Percentiles rank a stretch among this genome's conserved stretches.
These are phyloP conservation scores for Phalaenopsis equestris DNA, from an alignment of 106 monocot genomes.

Conservation along the genomic window DNA sequence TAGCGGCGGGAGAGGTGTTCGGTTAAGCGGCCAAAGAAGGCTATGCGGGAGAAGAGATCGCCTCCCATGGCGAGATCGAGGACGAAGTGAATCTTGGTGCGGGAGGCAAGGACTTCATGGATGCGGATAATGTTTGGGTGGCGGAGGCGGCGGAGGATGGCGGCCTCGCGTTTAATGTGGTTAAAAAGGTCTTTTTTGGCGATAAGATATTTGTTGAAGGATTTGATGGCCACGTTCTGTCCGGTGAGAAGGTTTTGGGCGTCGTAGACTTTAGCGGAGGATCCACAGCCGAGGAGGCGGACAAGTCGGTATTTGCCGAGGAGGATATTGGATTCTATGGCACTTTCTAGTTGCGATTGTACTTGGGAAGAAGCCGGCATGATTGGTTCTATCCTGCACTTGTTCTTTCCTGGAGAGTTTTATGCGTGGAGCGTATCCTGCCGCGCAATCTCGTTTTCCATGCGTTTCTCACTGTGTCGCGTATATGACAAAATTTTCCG, in stretches of 20 bases:
- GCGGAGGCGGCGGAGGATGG: conserved; percentile 1
- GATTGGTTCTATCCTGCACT: no score
- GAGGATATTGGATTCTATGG: not conserved
- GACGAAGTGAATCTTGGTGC: not conserved
- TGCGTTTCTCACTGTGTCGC: no score
- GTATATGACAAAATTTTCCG: no score
- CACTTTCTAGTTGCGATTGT: no score
- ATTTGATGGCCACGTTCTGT: not conserved
- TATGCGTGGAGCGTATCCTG: no score
- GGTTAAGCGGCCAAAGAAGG: not conserved
- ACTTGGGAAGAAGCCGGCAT: no score
- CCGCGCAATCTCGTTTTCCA: no score
- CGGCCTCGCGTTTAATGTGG: not conserved
- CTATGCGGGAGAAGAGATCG: not conserved
- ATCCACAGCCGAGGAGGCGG: not conserved
- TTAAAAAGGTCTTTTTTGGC: not conserved
- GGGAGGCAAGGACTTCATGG: not conserved
- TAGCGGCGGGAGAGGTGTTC: not conserved
- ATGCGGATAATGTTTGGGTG: not conserved
- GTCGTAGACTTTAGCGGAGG: not conserved
- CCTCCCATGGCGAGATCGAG: not conserved
- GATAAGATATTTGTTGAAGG: not conserved
- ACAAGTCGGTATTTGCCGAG: not conserved
- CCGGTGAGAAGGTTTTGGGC: not conserved
- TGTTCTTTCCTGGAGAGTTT: no score